Evolutionary conservation across 495 filamentous ascomycete species (phyloP), one percentile per base, ranked within the genome.

Genomic region (Penicillium paradoxum): DNA sequence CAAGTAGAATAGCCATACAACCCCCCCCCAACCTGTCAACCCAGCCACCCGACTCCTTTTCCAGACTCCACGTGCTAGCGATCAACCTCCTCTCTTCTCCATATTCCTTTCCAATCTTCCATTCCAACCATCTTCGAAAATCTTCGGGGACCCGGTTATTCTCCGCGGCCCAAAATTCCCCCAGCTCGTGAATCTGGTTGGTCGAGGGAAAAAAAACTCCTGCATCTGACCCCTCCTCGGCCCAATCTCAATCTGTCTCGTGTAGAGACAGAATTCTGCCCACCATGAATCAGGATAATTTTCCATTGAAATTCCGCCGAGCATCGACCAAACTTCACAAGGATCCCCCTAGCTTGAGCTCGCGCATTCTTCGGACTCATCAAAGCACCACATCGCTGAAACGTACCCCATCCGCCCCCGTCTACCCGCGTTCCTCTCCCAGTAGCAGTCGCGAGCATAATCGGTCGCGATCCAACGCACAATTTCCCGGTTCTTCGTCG

Each of bases 321-420:
- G 59, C 68, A 41, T 76, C 72, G 43, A 74, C 66, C 69, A 77
- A 75, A 65, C 72, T 76, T 50, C 73, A 74, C 60, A 77, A 77
- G 59, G 73, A 78, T 29, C 60, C 72, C 54, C 72, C 72, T 56
- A 69, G 73, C 57, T 71, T 71, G 58, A 67, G 57, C 49, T 69
- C 71, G 47, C 66, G 70, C 65, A 67, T 69, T 58, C 66, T 73
- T 53, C 72, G 71, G 43, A 74, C 66, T 57, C 75, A 77, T 55
- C 68, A 73, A 55, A 78, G 68, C 62, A 64, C 59, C 54, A 72
- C 70, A 40, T 72, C 73, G 29, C 74, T 89, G 59, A 82, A 83
- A 66, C 80, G 85, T 67, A 82, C 85, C 72, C 85, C 85, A 49
- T 88, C 85, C 61, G 84, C 83, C 57, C 84, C 85, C 47, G 73